Evolutionary conservation across 306 rosid genomes (phyloP), one percentile per base, ranked within the genome.

Genomic region (Leucaena leucocephala): DNA sequence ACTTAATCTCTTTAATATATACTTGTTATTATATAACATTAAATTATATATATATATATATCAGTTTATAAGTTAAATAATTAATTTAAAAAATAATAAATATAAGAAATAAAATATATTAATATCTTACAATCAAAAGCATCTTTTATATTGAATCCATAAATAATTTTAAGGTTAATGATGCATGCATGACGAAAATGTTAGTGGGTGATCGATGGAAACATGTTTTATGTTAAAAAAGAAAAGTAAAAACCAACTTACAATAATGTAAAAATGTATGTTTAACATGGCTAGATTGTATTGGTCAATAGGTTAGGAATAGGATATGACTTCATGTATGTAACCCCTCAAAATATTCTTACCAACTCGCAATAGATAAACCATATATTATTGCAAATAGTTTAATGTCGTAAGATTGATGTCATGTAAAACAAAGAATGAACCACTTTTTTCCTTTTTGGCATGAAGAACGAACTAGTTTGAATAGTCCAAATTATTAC

Each of bases 321-420:
- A 6, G 13, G 27, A 38, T 36, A 65, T 6, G 46, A 65, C 70
- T 61, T 2, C 22, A 65, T 15, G n/a, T 0, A 34, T n/a, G n/a
- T n/a, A n/a, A 36, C 6, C 5, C 14, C 22, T 76, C 72, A 49
- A 64, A 76, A 17, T 63, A 48, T 76, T 54, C 66, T 46, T 39
- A 61, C 72, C 66, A 22, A 62, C 39, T 49, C 40, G 7, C 64
- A 14, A 43, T 71, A 42, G 10, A 76, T 4, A 38, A 14, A 34
- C 33, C 13, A 16, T 70, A 63, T 15, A 14, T 35, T 69, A 52
- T 15, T 12, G 57, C 42, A 16, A 50, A 61, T 69, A 75, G 74
- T 82, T 68, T 76, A 78, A 85, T 81, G 69, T 81, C 43, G 55
- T 62, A 66, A 78, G 81, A 49, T 69, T 69, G 46, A 78, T 44